A percentile compares a stretch with the other conserved stretches of the same genome.
These are phyloP conservation scores for Xylaria bambusicola DNA, from an alignment of 495 filamentous ascomycete genomes.

Conservation along the genomic window DNA sequence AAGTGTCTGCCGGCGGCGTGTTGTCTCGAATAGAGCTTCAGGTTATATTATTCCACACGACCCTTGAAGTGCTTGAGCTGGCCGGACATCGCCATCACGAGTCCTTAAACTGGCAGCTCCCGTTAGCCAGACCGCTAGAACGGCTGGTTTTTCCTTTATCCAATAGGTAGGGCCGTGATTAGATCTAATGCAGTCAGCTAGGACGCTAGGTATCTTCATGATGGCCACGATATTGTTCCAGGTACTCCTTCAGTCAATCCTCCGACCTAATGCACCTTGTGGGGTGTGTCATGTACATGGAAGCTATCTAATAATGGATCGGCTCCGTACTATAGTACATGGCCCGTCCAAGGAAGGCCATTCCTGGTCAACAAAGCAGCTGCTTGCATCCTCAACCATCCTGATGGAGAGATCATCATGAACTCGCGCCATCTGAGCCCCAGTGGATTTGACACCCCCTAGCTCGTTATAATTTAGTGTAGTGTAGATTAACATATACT, in stretches of 20 bases:
- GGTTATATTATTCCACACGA: background rate
- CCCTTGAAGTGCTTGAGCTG: background rate
- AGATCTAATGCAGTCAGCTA: background rate
- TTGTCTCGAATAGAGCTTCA: background rate
- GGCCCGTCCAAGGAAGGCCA: background rate
- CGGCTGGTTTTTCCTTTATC: background rate
- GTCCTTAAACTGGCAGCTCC: background rate
- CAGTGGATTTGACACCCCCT: conserved; percentile 5
- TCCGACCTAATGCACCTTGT: no score
- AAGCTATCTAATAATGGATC: background rate
- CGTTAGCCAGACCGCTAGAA: background rate
- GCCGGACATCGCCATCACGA: conserved; percentile 2
- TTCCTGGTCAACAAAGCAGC: conserved; percentile 1
- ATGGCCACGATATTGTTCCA: no score
- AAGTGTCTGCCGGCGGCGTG: background rate
- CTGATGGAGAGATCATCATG: conserved; percentile 15
- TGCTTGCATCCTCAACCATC: conserved; percentile 13
- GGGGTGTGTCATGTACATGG: no score
- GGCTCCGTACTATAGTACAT: background rate
- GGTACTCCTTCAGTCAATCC: no score
- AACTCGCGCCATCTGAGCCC: conserved; percentile 8
- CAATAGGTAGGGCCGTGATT: conserved; percentile 2
- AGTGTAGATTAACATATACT: conserved; percentile 1
- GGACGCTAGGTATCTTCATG: no score
- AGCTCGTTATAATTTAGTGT: conserved; percentile 6